Base-by-base conservation (phyloP, 2,329 filamentous ascomycete species). In the Curvularia sp. region DNA sequence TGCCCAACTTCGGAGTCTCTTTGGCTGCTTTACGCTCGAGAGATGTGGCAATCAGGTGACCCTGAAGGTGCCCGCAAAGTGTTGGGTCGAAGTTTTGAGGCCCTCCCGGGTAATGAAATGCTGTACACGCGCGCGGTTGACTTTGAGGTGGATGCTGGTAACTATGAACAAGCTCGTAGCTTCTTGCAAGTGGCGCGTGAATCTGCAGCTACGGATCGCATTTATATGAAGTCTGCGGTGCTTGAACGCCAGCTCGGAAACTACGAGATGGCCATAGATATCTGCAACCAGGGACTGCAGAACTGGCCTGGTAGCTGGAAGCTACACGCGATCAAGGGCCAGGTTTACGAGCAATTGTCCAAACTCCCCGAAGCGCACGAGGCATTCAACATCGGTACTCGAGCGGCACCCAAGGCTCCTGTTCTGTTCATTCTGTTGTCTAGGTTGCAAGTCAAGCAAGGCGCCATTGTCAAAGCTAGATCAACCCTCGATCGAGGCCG, bases 241-340 rank as follows among this genome's bases (percentile, higher is more conserved):
- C 97, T 97, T 71, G 95, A 99, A 78, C 87, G 95, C 13, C 92
- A 96, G 67, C 82, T 92, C 21, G 90, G 89, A 55, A 89, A 95
- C 68, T 83, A 83, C 25, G 92, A 97, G 46, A 87, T 88, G 1
- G 93, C 95, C 0, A 84, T 99, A 13, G 91, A 96, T 70, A 87
- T 99, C 10, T 91, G 91, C 42, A 92, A 93, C 59, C 89, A 96
- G 74, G 95, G 90, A 1, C 81, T 99, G 34, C 89, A 93, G 65
- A 84, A 92, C 9, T 99, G 96, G 80, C 94, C 95, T 0, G 86
- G 88, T 43, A 87, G 90, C 12, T 85, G 92, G 51, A 98, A 98
- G 79, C 84, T 99, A 23, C 97, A 94, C 89, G 97, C 98, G 91
- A 91, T 97, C 82, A 99, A 99, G 79, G 95, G 96, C 0, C 95